A percentile compares a stretch with the other conserved stretches of the same genome.
These are phyloP conservation scores for Phycomyces blakesleeanus DNA, from an alignment of 192 early-diverging fungal species.

Conservation along the genomic window DNA sequence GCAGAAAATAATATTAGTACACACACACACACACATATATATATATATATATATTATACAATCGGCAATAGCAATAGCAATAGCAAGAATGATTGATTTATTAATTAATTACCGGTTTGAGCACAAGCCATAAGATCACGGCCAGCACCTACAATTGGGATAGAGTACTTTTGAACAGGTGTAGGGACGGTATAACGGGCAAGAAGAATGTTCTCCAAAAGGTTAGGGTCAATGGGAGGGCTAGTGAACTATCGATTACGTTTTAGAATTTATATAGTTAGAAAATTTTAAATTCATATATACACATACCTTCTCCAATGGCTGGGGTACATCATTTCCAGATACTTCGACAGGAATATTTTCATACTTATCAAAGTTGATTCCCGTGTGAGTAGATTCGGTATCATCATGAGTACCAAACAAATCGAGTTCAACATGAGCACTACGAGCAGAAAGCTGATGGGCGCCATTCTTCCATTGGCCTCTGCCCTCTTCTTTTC, in stretches of 20 bases:
- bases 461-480: slow-evolving; percentile 78
- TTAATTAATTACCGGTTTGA: slow-evolving; percentile 65
- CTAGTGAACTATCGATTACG: slow-evolving; percentile 37
- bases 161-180: slow-evolving; percentile 93
- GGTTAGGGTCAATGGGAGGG: slow-evolving; percentile 76
- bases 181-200: slow-evolving; percentile 87
- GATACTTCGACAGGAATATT: slow-evolving; percentile 95
- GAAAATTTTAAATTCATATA: no score
- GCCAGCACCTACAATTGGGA: slow-evolving; percentile 71
- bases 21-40: no score
- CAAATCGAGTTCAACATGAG: slow-evolving; percentile 75
- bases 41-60: background rate
- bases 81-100: no score
- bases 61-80: background rate
- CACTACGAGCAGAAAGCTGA: slow-evolving; percentile 71
- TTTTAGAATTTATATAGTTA: no score
- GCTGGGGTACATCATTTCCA: slow-evolving; percentile 63
- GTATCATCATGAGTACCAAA: slow-evolving; percentile 71
- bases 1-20: background rate
- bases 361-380: slow-evolving; percentile 99
- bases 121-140: slow-evolving; percentile 99
- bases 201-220: slow-evolving; percentile 85
- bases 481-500: slow-evolving; percentile 41
- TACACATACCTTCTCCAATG: slow-evolving; percentile 33
- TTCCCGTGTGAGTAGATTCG: slow-evolving; percentile 80